phyloP scores from a whole-genome alignment of 768 basidiomycete genomes.

The Melanogaster broomeanus region DNA sequence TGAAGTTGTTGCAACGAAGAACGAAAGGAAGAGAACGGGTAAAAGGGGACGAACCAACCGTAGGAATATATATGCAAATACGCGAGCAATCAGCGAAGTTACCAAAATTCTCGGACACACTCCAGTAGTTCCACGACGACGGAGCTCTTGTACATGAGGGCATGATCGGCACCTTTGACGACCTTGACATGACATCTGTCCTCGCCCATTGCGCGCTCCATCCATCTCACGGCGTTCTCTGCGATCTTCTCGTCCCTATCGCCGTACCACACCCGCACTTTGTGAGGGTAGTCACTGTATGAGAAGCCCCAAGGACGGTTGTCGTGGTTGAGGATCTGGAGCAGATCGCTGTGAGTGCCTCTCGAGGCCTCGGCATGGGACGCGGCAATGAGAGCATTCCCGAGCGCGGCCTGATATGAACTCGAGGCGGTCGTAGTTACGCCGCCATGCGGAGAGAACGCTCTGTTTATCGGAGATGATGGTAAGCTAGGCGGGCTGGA shows the following conservation, averaged over 20 bases:
- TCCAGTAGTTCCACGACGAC: slow-evolving; percentile 88
- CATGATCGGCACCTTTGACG: slow-evolving; percentile 87
- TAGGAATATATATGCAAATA: slow-evolving; percentile 6
- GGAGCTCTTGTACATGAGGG: slow-evolving; percentile 87
- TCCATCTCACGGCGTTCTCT: slow-evolving; percentile 88
- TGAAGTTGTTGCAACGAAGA: slow-evolving; percentile 17
- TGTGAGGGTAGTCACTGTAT: slow-evolving; percentile 76
- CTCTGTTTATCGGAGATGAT: slow-evolving; percentile 53
- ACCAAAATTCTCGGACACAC: slow-evolving; percentile 60
- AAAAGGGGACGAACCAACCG: slow-evolving; percentile 20
- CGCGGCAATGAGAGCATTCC: slow-evolving; percentile 88
- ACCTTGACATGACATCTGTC: slow-evolving; percentile 78
- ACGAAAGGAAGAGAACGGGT: slow-evolving; percentile 6
- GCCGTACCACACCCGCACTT: slow-evolving; percentile 89
- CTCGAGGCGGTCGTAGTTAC: slow-evolving; percentile 25
- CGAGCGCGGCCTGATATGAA: slow-evolving; percentile 66
- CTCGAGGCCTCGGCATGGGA: slow-evolving; percentile 93
- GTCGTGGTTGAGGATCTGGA: slow-evolving; percentile 91
- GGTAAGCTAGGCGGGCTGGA: slow-evolving; percentile 52
- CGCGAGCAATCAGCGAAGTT: slow-evolving; percentile 8
- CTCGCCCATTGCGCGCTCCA: slow-evolving; percentile 81
- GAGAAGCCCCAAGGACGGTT: slow-evolving; percentile 90
- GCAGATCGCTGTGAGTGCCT: slow-evolving; percentile 87
- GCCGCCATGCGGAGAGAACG: slow-evolving; percentile 29
- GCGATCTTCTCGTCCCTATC: slow-evolving; percentile 93